phyloP scores from a whole-genome alignment of 768 basidiomycete species.

The Termitomyces bulborhizus region DNA sequence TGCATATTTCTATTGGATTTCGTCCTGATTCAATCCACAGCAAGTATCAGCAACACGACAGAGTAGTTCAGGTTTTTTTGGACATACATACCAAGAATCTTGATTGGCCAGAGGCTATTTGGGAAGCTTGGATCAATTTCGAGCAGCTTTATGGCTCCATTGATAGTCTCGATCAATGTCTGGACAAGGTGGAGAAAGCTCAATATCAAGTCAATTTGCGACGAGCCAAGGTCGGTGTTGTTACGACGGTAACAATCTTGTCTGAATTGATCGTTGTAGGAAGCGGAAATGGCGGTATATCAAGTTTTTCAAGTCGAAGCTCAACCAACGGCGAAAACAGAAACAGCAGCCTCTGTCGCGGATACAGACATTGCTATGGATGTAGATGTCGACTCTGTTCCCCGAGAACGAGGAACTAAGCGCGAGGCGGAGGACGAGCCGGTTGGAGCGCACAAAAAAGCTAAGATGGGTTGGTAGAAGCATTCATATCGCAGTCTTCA shows the following conservation, averaged over 20 bases:
- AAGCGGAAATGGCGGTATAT: constrained; percentile 53
- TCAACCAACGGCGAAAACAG: constrained; percentile 28
- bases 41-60: constrained; percentile 45
- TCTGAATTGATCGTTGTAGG: constrained; percentile 30
- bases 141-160: constrained; percentile 79
- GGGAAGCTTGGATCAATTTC: constrained; percentile 87
- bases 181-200: constrained; percentile 62
- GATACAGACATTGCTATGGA: constrained; percentile 14
- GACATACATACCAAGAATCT: constrained; percentile 65
- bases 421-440: constrained; percentile 55
- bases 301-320: constrained; percentile 43
- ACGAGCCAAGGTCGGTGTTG: constrained; percentile 51
- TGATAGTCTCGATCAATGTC: constrained; percentile 52
- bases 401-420: constrained; percentile 50
- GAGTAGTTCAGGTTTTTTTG: constrained; percentile 62
- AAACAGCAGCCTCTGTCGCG: constrained; percentile 21
- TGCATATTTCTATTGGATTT: constrained; percentile 17
- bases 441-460: constrained; percentile 48
- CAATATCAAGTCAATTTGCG: constrained; percentile 54
- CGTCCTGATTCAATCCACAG: constrained; percentile 21
- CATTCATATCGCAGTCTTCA: no score
- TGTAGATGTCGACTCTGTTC: constrained; percentile 10
- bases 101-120: constrained; percentile 94
- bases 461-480: constrained; percentile 44
- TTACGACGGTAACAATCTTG: neutral